phyloP scores from a whole-genome alignment of 495 filamentous ascomycete genomes.

The Aspergillus cavernicola region DNA sequence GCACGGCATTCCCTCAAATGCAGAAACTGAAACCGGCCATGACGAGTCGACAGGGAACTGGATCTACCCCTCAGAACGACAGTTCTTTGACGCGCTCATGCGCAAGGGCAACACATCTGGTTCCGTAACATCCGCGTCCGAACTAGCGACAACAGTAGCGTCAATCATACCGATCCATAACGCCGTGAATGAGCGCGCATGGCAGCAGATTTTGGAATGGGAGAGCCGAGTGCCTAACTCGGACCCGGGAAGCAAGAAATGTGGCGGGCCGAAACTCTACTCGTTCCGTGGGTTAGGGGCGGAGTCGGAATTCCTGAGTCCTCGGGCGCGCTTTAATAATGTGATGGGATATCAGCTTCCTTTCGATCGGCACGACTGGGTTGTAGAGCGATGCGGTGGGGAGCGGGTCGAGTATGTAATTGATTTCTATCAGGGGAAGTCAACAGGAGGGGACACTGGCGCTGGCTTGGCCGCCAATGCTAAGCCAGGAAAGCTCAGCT shows the following conservation, averaged over 20 bases:
- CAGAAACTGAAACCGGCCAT: slow-evolving; percentile 65
- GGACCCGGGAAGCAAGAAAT: slow-evolving; percentile 54
- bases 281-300: slow-evolving; percentile 70
- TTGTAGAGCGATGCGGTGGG: slow-evolving; percentile 85
- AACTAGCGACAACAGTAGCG: slow-evolving; percentile 67
- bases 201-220: slow-evolving; percentile 81
- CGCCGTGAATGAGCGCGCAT: slow-evolving; percentile 88
- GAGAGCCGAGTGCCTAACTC: slow-evolving; percentile 58
- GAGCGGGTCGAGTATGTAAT: slow-evolving; percentile 89
- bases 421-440: slow-evolving; percentile 89
- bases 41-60: slow-evolving; percentile 72
- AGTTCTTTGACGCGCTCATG: slow-evolving; percentile 94
- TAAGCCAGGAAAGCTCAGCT: slow-evolving; percentile 67
- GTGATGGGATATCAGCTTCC: slow-evolving; percentile 82
- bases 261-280: slow-evolving; percentile 76
- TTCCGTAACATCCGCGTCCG: slow-evolving; percentile 36
- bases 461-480: slow-evolving; percentile 40
- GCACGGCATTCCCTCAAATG: slow-evolving; percentile 58
- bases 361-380: slow-evolving; percentile 97
- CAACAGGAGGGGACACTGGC: slow-evolving; percentile 19
- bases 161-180: slow-evolving; percentile 97
- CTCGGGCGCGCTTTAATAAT: slow-evolving; percentile 75
- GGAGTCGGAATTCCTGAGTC: slow-evolving; percentile 67
- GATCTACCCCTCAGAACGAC: slow-evolving; percentile 93
- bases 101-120: slow-evolving; percentile 61